Base-by-base conservation (phyloP, 83 land plant species). In the Picea engelmannii region DNA sequence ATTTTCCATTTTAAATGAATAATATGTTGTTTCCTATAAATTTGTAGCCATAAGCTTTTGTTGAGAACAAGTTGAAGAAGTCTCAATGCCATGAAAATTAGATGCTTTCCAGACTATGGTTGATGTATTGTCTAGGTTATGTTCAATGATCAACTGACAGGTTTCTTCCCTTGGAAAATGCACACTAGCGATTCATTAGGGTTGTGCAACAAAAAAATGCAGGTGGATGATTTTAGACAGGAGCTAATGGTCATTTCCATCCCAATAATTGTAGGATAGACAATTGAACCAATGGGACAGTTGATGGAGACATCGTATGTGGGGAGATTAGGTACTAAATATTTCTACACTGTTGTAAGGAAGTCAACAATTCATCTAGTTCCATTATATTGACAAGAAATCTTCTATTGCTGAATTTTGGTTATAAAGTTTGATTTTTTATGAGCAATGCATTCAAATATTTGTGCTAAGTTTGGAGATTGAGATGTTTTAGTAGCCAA, bases 251-350 rank as follows among this genome's bases (percentile, higher is more conserved):
- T 83, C 82, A 93, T 96, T 83, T 86, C 90, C 65, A 55, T 93
- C 76, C 96, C 98, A 17, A 96, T 95, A 62, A 63, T 96, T 66
- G 66, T 87, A 66, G 91, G 92, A 35, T 95, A 92, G 67, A 96
- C 98, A 61, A 69, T 92, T 81, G 98, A 93, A 35, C 96, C 96
- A 27, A 23, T 93, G 63, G 88, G 94, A 55, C 95, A 89, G 71
- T 76, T 96, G 79, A 78, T 94, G 92, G 98, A 96, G 87, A 94
- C 98, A 31, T 95, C 96, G 21, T 96, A 88, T 83, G 83, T 96
- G 38, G 98, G 98, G 4, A 86, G 91, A 88, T 61, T 96, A 88
- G 96, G 98, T 93, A 88, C 73, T 64, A 18, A 47, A 42, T 49
- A 4, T 62, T 9, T 65, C 35, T 79, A 18, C 20, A 61, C 6